Evolutionary conservation across 2,329 filamentous ascomycete species (phyloP), one percentile per base, ranked within the genome.

Genomic region (Hysterium pulicare): DNA sequence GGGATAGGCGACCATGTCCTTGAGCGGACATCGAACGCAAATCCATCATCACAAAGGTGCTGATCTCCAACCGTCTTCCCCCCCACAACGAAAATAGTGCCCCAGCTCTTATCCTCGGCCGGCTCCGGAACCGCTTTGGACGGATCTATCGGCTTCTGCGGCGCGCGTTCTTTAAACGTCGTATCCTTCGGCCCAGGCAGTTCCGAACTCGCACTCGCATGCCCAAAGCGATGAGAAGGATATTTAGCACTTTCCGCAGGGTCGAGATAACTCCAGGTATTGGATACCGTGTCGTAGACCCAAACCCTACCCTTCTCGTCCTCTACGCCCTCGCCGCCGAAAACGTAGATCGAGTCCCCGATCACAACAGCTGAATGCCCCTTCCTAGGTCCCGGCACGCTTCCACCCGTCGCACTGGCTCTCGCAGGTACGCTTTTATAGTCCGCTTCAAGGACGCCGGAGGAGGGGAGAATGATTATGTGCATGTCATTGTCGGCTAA

Each of bases 401-500:
- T 53, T 16, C 62, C 53, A 5, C 60, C 53, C 2, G 53, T 45
- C 5, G 54, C 50, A 11, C 50, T 44, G 6, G 64, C 47, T 33
- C 62, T 57, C 2, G 68, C 59, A 10, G 59, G 44, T 10, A 69
- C 58, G 5, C 53, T 47, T 16, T 62, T 67, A 46, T 70, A 72
- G 45, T 73, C 70, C 42, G 69, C 65, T 24, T 67, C 61, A 24
- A 66, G 58, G 2, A 71, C 62, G n/a, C 67, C 67, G 8, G 67
- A 65, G 10, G 68, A 65, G 0, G 77, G 73, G 2, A 81, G 55
- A 10, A 77, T 73, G 39, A 81, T 58, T 17, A 74, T 69, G 50
- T 79, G 73, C 38, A 81, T 70, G 40, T 72, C 70, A 54, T 75
- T 75, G 41, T 70, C 67, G 23, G 74, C 75, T 20, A 78, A 62